Conservation (phyloP, 2,329 filamentous ascomycete species). For the Claviceps quebecensis region DNA sequence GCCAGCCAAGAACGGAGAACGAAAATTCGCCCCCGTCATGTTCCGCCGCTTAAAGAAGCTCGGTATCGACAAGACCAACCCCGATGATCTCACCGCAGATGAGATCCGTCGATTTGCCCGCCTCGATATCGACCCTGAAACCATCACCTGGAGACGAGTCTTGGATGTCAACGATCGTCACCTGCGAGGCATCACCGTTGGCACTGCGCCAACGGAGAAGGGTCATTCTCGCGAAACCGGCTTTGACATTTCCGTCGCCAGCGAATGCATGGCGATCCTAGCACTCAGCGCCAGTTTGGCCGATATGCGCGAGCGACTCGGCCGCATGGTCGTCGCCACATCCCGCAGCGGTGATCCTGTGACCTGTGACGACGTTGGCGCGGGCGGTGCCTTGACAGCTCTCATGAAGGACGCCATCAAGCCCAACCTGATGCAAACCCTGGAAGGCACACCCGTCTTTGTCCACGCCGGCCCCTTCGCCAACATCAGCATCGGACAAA, state of each 20-base stretch:
- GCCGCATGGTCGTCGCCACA: conserved; percentile 88
- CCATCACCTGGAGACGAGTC: conserved; percentile 93
- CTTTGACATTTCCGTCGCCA: conserved; percentile 95
- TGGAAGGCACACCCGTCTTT: conserved; percentile 94
- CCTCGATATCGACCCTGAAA: conserved; percentile 89
- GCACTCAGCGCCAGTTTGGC: conserved; percentile 76
- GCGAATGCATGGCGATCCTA: conserved; percentile 96
- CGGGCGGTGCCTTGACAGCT: conserved; percentile 79
- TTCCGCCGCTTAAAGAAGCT: conserved; percentile 88
- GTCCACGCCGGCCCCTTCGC: conserved; percentile 96
- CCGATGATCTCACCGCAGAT: conserved; percentile 77
- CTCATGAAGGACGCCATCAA: conserved; percentile 98
- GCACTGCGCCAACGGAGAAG: conserved; percentile 80
- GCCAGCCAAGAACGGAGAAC: conserved; percentile 77
- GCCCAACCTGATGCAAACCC: conserved; percentile 95
- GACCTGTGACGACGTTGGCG: conserved; percentile 90
- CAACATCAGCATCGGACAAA: conserved; percentile 96
- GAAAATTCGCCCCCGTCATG: conserved; percentile 80
- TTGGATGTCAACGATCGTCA: conserved; percentile 96
- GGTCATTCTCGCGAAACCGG: conserved; percentile 77
- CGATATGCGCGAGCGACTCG: conserved; percentile 87
- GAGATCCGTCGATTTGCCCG: conserved; percentile 83
- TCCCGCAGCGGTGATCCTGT: conserved; percentile 78
- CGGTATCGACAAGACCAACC: conserved; percentile 89
- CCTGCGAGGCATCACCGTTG: conserved; percentile 76